These are phyloP conservation scores for Letharia columbiana DNA, from an alignment of 495 filamentous ascomycete genomes.

Conservation along the genomic window DNA sequence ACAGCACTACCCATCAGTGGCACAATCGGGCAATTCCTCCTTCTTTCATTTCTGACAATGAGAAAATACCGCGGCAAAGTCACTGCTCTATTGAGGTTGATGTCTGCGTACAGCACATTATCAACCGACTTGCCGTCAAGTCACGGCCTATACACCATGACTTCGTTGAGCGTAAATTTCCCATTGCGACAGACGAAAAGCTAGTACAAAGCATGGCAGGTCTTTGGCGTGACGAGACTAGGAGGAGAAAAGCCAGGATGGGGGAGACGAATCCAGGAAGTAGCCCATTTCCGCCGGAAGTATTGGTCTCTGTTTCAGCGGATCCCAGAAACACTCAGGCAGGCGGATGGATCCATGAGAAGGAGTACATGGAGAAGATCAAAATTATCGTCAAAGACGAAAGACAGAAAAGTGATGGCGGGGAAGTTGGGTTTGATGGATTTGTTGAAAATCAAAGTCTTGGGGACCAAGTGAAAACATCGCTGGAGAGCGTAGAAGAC, in stretches of 20 bases:
- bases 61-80: slow-evolving; percentile 62
- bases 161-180: slow-evolving; percentile 67
- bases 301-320: slow-evolving; percentile 76
- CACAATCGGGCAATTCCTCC: slow-evolving; percentile 60
- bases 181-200: slow-evolving; percentile 58
- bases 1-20: slow-evolving; percentile 59
- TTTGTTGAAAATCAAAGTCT: slow-evolving; percentile 48
- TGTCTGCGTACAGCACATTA: slow-evolving; percentile 76
- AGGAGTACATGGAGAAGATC: slow-evolving; percentile 63
- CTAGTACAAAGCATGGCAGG: slow-evolving; percentile 89
- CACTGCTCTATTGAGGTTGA: slow-evolving; percentile 86
- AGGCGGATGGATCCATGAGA: slow-evolving; percentile 84
- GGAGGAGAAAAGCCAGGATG: slow-evolving; percentile 63
- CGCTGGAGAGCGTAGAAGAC: slow-evolving; percentile 75
- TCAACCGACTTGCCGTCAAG: slow-evolving; percentile 67
- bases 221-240: slow-evolving; percentile 85
- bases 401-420: slow-evolving; percentile 39
- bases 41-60: slow-evolving; percentile 48
- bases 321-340: slow-evolving; percentile 59
- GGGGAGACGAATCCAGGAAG: slow-evolving; percentile 51
- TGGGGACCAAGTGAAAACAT: slow-evolving; percentile 58
- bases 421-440: slow-evolving; percentile 48
- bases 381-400: slow-evolving; percentile 55
- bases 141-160: slow-evolving; percentile 76
- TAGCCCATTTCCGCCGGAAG: slow-evolving; percentile 71